Evolutionary conservation across 768 basidiomycete genomes (phyloP), one percentile per base, ranked within the genome.

Genomic region (Tylopilus vinaceipallidus): DNA sequence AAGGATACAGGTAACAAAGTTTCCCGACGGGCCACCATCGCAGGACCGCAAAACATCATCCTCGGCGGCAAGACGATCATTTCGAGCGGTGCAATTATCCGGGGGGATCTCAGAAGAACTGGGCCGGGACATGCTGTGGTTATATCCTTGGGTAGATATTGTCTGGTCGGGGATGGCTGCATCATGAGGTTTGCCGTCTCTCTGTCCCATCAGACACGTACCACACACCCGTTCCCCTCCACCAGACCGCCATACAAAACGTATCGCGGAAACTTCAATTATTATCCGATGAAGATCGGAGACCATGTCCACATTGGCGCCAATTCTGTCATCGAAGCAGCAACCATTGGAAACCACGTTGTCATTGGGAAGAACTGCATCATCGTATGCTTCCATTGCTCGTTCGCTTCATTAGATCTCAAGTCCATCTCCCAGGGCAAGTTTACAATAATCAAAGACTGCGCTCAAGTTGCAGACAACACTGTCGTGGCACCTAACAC

Each of bases 1-100:
- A 67, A 94, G 91, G 93, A 95, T 65, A 95, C 92, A 54, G 92
- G 91, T 38, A 95, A 98, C 75, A 95, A 95, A 69, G 95, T 98
- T 37, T 95, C 91, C 34, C 82, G 92, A 49, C 83, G 89, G 53
- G 92, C 93, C 16, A 87, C 85, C 23, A 97, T 98, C 61, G 83
- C 87, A 48, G 95, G 95, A 2, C 89, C 93, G 11, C 88, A 94
- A 68, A 98, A 97, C 67, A 99, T 98, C 66, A 92, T 98, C 54
- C 83, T 99, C 13, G 93, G 92, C 34, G 97, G 95, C 39, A 97
- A 98, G 73, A 94, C 93, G 2, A 92, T 98, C 67, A 95, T 99
- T 51, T 88, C 93, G 2, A 86, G 81, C 51, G 81, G 84, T 17
- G 90, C 91, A 9, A 91, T 98, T 47, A 87, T 99, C 42, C 86